Base-by-base conservation (phyloP, 257 asterid species). In the Echites panduratus region DNA sequence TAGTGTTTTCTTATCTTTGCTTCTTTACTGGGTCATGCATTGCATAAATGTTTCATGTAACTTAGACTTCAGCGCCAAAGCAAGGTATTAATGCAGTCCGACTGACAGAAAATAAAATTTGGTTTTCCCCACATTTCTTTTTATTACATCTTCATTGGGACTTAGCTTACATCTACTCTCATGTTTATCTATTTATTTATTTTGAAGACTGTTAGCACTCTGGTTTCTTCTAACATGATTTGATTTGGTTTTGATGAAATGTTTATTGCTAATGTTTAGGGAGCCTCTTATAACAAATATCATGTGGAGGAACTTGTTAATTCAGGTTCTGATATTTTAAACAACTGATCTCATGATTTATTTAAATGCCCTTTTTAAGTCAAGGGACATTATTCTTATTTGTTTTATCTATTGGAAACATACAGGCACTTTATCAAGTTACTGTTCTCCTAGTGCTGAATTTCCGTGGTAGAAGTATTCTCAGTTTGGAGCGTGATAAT, bases 251-350 rank as follows among this genome's bases (percentile, higher is more conserved):
- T 38, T 68, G 29, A 70, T 73, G 69, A 22, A 59, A 56, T 35
- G 24, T 70, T n/a, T 68, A 19, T 48, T 73, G 79, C 32, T 85
- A 82, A 45, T 45, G 41, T 49, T 61, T 74, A 93, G 98, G 96
- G 98, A 93, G 79, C 98, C 99, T 77, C 89, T 94, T 10, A 89
- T 94, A 71, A 91, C 99, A 73, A 94, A 94, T 80, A 86, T 91
- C 77, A 91, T 94, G 99, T 94, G 99, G 99, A 88, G 99, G 87
- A 94, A 94, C 83, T 76, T 91, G 82, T 35, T 91, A 58, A 77
- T 93, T 76, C 98, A 93, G 98, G 98, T 93, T n/a, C 4, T 10
- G 38, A 43, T 70, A 56, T 24, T n/a, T 14, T 41, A 43, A 24
- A 48, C 68, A 14, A 43, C 68, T 43, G 40, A 50, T 13, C 29